Evolutionary conservation across 1,284 basidiomycete genomes (phyloP).

Genomic region (Cystobasidiaceae sp.): DNA sequence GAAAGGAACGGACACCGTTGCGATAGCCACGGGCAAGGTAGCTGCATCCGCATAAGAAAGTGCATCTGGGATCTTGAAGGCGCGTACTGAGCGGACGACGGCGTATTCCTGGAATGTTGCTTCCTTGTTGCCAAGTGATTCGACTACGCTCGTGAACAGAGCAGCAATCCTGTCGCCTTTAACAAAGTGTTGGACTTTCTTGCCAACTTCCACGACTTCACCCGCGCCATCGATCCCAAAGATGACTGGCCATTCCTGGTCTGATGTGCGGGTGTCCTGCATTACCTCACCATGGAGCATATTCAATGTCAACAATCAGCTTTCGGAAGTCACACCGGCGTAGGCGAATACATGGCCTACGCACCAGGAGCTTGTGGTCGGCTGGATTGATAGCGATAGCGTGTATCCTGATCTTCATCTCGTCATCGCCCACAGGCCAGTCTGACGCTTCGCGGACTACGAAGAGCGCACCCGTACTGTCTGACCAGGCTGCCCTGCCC

Average conservation of each 20-base stretch:
- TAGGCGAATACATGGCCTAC: too few relatives aligned
- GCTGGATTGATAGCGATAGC: slow-evolving; percentile 37
- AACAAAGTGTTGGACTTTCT: slow-evolving; percentile 51
- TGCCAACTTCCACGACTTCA: slow-evolving; percentile 49
- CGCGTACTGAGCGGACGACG: slow-evolving; percentile 37
- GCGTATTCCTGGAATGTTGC: slow-evolving; percentile 23
- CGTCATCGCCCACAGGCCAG: neutral
- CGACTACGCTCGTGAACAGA: slow-evolving; percentile 54
- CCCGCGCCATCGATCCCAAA: slow-evolving; percentile 44
- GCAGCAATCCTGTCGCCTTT: slow-evolving; percentile 86
- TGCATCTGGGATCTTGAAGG: too few relatives aligned
- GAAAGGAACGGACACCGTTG: too few relatives aligned
- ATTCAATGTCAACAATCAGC: too few relatives aligned
- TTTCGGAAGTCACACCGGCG: too few relatives aligned
- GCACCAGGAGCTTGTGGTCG: neutral
- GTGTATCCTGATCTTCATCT: slow-evolving; percentile 1
- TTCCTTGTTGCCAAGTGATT: neutral
- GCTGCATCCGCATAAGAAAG: too few relatives aligned
- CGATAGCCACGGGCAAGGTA: too few relatives aligned
- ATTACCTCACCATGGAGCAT: too few relatives aligned
- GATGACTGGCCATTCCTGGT: slow-evolving; percentile 31
- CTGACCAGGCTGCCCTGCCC: neutral
- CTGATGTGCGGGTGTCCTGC: neutral
- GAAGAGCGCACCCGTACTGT: neutral
- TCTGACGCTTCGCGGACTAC: neutral